Conservation (phyloP, 2,329 filamentous ascomycete genomes). For the Ophiostoma novo-ulmi region DNA sequence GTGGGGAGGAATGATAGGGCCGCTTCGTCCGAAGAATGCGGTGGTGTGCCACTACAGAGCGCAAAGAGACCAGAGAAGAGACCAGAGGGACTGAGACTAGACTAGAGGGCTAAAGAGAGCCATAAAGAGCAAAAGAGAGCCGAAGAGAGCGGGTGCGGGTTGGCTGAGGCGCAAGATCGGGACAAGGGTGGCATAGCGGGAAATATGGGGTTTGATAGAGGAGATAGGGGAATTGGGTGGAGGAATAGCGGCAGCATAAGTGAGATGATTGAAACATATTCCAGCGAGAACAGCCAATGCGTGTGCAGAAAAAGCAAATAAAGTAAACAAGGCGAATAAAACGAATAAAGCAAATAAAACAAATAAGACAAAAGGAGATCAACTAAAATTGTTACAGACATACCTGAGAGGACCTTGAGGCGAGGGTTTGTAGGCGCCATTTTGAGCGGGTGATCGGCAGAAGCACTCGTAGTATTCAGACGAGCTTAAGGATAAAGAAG, state of each 20-base stretch:
- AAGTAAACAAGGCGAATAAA: not conserved
- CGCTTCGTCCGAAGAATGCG: constrained; percentile 29
- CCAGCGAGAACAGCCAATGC: not conserved
- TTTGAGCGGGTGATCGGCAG: constrained; percentile 21
- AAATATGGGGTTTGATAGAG: constrained; percentile 27
- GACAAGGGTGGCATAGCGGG: constrained; percentile 23
- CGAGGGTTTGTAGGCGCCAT: constrained; percentile 58
- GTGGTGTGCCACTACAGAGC: constrained; percentile 13
- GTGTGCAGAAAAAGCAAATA: not conserved
- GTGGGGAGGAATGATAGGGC: constrained; percentile 26
- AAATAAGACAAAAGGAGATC: constrained; percentile 17
- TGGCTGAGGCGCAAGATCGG: constrained; percentile 16
- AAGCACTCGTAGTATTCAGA: not conserved
- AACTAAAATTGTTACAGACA: constrained; percentile 34
- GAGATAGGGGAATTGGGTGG: constrained; percentile 18
- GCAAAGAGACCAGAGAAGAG: constrained; percentile 3
- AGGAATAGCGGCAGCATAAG: constrained; percentile 17
- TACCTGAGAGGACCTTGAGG: constrained; percentile 58
- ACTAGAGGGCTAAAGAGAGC: constrained; percentile 15
- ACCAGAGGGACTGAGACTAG: not conserved
- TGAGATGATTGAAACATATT: not conserved
- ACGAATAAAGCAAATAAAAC: constrained; percentile 27
- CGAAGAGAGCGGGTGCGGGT: constrained; percentile 16
- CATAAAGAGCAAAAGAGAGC: constrained; percentile 16
- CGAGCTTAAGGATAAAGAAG: constrained; percentile 8